phyloP scores from a whole-genome alignment of 2,329 filamentous ascomycete genomes.

The Epichloe amarillans region DNA sequence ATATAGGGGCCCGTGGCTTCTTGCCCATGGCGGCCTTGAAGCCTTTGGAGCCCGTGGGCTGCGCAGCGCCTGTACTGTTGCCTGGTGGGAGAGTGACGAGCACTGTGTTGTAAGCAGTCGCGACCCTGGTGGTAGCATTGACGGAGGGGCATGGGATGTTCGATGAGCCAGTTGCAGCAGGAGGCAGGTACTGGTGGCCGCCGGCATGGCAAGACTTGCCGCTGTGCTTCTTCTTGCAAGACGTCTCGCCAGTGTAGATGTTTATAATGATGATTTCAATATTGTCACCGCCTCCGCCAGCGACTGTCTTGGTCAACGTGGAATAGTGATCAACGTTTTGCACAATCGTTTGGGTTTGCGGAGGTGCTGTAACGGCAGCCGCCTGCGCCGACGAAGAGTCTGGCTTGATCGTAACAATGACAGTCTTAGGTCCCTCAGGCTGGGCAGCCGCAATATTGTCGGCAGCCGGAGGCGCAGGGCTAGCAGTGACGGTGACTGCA shows the following conservation, averaged over 20 bases:
- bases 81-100: conserved; percentile 15
- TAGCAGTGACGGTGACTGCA: conserved; percentile 1
- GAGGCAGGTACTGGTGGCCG: neutral
- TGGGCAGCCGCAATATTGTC: neutral
- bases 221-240: conserved; percentile 15
- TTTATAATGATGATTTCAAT: conserved; percentile 20
- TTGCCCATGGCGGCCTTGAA: neutral
- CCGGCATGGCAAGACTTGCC: conserved; percentile 13
- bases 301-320: conserved; percentile 13
- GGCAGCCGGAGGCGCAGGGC: neutral
- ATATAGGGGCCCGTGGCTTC: neutral
- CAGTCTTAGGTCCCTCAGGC: conserved; percentile 7
- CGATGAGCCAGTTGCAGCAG: conserved; percentile 3
- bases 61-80: neutral
- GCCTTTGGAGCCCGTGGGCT: neutral
- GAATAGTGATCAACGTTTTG: conserved; percentile 9
- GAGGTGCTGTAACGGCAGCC: conserved; percentile 13
- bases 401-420: conserved; percentile 7
- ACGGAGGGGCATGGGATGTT: conserved; percentile 12
- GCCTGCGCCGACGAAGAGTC: conserved; percentile 8
- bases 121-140: conserved; percentile 17
- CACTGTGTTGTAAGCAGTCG: conserved; percentile 25
- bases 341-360: conserved; percentile 7
- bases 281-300: conserved; percentile 12
- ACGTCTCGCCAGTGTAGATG: conserved; percentile 16